phyloP scores from a whole-genome alignment of 805 yeast genomes.

The Brettanomyces custersianus region DNA sequence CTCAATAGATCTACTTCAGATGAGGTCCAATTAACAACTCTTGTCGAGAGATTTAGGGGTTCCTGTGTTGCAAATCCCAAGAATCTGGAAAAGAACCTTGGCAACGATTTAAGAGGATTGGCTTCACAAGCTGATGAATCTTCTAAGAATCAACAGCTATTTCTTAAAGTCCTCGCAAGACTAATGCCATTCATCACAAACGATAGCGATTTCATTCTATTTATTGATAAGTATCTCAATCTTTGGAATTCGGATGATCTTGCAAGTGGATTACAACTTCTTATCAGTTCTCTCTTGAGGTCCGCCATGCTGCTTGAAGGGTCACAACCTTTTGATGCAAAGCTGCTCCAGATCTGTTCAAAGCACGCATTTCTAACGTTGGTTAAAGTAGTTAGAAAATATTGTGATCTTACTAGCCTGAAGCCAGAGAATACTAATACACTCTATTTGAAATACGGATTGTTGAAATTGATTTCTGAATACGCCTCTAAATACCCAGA shows the following conservation, averaged over 20 bases:
- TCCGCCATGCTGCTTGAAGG: not conserved
- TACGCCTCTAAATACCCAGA: conserved; percentile 29
- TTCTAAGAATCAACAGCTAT: conserved; percentile 31
- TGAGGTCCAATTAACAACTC: too few relatives aligned
- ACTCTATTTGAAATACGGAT: conserved; percentile 29
- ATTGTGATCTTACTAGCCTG: conserved; percentile 8
- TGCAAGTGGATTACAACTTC: not conserved
- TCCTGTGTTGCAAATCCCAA: too few relatives aligned
- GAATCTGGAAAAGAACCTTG: too few relatives aligned
- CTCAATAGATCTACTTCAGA: too few relatives aligned
- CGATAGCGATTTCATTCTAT: conserved; percentile 28
- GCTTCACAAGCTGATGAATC: too few relatives aligned
- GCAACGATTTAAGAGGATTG: too few relatives aligned
- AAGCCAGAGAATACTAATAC: conserved; percentile 6
- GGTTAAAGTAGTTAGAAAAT: not conserved
- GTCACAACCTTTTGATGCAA: conserved; percentile 4
- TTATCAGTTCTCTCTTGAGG: not conserved
- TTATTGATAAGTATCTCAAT: conserved; percentile 40
- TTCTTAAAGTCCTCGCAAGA: conserved; percentile 29
- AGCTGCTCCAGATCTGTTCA: conserved; percentile 5
- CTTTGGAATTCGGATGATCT: conserved; percentile 46
- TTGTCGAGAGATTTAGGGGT: too few relatives aligned
- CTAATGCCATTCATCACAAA: conserved; percentile 25
- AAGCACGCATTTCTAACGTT: conserved; percentile 13
- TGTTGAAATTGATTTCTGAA: conserved; percentile 35